Evolutionary conservation across 306 rosid genomes (phyloP).

Genomic region (Astragalus membranaceus): DNA sequence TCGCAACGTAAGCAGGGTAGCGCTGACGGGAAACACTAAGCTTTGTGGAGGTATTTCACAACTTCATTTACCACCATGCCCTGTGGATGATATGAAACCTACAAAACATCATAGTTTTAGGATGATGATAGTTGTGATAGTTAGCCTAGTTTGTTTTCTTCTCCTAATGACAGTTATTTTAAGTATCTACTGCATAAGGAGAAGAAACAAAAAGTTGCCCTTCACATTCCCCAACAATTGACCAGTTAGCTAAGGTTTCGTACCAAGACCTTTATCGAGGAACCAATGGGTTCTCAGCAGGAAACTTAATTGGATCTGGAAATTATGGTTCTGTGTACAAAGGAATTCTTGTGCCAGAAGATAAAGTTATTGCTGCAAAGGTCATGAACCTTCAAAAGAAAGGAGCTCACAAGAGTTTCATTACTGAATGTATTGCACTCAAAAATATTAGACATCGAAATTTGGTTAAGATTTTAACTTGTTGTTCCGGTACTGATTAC

Average conservation of each 20-base stretch:
- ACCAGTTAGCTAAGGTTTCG: conserved; percentile 1
- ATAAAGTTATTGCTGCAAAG: conserved; percentile 5
- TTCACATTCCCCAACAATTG: background rate
- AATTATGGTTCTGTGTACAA: background rate
- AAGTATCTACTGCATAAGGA: background rate
- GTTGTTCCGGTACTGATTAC: conserved; percentile 1
- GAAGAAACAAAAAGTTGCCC: background rate
- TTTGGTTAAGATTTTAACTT: conserved; percentile 8
- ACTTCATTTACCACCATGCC: conserved; percentile 13
- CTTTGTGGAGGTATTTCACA: conserved; percentile 15
- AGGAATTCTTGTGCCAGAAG: background rate
- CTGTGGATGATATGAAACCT: background rate
- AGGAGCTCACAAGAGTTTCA: conserved; percentile 17
- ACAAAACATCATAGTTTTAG: background rate
- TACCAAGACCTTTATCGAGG: background rate
- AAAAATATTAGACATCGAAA: conserved; percentile 10
- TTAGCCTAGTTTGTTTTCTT: background rate
- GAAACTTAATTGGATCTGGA: conserved; percentile 6
- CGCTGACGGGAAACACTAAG: background rate
- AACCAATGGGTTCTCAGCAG: background rate
- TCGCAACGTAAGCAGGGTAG: background rate
- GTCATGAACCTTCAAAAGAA: conserved; percentile 13
- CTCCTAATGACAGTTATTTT: background rate
- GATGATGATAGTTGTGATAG: background rate
- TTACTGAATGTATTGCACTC: conserved; percentile 12